These are phyloP conservation scores for Xerocomus brunneocitrinus DNA, from an alignment of 768 basidiomycete genomes.

Conservation along the genomic window DNA sequence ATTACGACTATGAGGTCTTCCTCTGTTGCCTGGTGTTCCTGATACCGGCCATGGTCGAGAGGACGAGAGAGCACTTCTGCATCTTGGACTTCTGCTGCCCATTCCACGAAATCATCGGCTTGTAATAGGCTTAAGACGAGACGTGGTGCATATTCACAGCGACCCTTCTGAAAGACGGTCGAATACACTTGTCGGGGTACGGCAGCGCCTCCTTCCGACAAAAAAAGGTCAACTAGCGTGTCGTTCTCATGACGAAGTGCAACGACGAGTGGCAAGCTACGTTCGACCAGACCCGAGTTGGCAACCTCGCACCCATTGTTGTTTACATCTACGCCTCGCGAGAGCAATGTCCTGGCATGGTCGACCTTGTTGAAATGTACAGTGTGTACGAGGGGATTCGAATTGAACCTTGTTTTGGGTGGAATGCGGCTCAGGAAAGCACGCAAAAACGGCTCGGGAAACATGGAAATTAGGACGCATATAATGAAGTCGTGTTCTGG, in stretches of 20 bases:
- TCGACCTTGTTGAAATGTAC: not conserved
- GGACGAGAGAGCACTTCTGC: not conserved
- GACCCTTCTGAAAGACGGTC: not conserved
- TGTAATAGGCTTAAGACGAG: not conserved
- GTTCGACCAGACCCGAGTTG: not conserved
- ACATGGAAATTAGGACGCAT: not conserved
- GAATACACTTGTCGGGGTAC: not conserved
- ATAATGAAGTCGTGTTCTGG: not conserved
- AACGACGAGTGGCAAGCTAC: not conserved
- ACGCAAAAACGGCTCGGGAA: not conserved
- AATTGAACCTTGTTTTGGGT: not conserved
- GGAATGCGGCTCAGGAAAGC: not conserved
- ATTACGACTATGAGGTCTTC: not conserved
- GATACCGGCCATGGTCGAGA: not conserved
- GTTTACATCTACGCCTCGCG: not conserved
- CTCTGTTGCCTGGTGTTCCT: not conserved
- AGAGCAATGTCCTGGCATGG: not conserved
- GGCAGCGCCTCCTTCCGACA: not conserved
- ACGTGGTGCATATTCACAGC: not conserved
- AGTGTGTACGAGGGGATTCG: slow-evolving; percentile 1
- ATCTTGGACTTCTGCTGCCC: not conserved
- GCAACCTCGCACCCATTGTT: not conserved
- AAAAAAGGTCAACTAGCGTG: not conserved
- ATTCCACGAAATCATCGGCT: not conserved
- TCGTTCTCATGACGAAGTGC: not conserved